These are phyloP conservation scores for Lepiota brunneoincarnata DNA, from an alignment of 768 basidiomycete genomes.

Conservation along the genomic window DNA sequence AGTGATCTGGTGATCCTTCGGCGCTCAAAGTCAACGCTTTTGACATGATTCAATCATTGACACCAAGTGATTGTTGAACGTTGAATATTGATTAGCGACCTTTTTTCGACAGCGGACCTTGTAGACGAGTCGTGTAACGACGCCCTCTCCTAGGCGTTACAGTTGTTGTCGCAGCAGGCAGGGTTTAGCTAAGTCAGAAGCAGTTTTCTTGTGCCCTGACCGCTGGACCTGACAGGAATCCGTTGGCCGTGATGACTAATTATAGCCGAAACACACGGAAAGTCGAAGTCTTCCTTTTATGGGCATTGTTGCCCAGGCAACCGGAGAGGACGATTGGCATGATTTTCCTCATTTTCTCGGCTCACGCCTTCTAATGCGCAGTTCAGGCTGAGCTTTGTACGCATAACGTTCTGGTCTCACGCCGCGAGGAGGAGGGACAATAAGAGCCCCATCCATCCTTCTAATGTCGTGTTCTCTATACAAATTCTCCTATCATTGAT, in stretches of 20 bases:
- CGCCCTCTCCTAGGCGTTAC: too few relatives aligned
- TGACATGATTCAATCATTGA: background rate
- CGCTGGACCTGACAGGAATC: background rate
- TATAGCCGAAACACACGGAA: slow-evolving; percentile 3
- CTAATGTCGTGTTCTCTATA: too few relatives aligned
- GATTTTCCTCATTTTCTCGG: too few relatives aligned
- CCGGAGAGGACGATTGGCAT: background rate
- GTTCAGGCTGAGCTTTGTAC: too few relatives aligned
- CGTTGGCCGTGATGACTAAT: slow-evolving; percentile 2
- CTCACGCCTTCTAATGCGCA: too few relatives aligned
- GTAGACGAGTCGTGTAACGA: background rate
- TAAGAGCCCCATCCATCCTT: too few relatives aligned
- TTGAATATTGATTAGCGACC: background rate
- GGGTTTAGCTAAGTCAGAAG: background rate
- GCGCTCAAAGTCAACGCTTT: background rate
- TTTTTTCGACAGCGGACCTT: background rate
- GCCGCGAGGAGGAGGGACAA: too few relatives aligned
- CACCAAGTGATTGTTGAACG: background rate
- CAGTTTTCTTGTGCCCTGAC: background rate
- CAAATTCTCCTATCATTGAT: too few relatives aligned
- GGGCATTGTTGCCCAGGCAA: background rate
- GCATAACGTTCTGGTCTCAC: too few relatives aligned
- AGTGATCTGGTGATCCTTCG: background rate
- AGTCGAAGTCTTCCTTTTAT: background rate
- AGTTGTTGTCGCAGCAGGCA: background rate